phyloP scores from a whole-genome alignment of 2,329 filamentous ascomycete species.

The Ascochyta koolunga region DNA sequence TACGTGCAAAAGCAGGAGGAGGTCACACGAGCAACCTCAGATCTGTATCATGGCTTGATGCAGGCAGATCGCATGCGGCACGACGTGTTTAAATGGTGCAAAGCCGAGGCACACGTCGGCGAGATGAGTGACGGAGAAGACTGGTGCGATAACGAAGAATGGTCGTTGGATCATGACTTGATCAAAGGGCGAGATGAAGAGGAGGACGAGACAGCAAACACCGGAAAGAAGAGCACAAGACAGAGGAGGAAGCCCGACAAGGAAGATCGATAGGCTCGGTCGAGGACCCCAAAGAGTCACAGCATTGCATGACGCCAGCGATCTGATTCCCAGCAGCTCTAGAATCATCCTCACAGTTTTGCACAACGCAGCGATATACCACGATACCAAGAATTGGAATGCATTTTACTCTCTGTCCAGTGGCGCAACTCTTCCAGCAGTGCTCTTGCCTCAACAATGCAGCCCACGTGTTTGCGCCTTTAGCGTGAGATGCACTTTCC shows the following conservation, averaged over 20 bases:
- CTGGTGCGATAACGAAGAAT: conserved; percentile 85
- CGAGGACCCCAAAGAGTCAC: background rate
- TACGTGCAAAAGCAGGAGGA: conserved; percentile 89
- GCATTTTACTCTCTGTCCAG: background rate
- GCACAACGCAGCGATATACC: conserved; percentile 31
- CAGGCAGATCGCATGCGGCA: conserved; percentile 74
- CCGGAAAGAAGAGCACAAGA: conserved; percentile 57
- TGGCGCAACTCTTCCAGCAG: background rate
- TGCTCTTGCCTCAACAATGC: conserved; percentile 21
- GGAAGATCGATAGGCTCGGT: conserved; percentile 39
- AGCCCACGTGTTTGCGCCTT: conserved; percentile 17
- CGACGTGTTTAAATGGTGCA: conserved; percentile 75
- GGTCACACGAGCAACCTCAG: conserved; percentile 72
- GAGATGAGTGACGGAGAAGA: conserved; percentile 90
- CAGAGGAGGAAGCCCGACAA: conserved; percentile 45
- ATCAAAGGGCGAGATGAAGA: conserved; percentile 86
- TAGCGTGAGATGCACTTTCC: conserved; percentile 8
- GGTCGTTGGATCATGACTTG: conserved; percentile 74
- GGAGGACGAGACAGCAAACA: conserved; percentile 65
- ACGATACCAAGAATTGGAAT: conserved; percentile 19
- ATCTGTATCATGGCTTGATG: conserved; percentile 72
- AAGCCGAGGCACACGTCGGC: conserved; percentile 76
- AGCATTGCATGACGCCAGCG: background rate
- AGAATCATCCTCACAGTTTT: conserved; percentile 7
- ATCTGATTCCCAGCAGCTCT: background rate